Evolutionary conservation across 1,284 basidiomycete genomes (phyloP).

Genomic region (Chiua sp.): DNA sequence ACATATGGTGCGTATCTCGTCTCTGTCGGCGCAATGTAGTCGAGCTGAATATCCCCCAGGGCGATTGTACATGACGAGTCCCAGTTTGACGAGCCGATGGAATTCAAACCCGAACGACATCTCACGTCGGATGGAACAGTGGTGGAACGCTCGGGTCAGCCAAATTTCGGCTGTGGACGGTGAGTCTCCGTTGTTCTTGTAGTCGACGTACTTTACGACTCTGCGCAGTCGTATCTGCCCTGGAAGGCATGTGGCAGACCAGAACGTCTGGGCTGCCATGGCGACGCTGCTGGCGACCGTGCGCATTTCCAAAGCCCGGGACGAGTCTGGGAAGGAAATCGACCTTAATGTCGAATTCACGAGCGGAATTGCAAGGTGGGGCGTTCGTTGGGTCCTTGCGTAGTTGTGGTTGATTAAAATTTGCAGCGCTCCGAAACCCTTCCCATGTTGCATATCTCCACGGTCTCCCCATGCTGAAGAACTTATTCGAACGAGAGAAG

Average conservation of each 20-base stretch:
- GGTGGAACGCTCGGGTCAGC: background rate
- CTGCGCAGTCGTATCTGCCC: conserved; percentile 27
- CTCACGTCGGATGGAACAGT: conserved; percentile 22
- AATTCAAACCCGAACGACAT: conserved; percentile 35
- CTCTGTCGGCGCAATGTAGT: background rate
- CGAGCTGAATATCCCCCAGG: conserved; percentile 16
- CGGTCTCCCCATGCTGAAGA: conserved; percentile 19
- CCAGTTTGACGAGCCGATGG: conserved; percentile 24
- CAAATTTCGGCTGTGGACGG: conserved; percentile 35
- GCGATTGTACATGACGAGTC: conserved; percentile 32
- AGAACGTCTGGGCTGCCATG: conserved; percentile 30
- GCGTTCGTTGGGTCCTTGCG: background rate
- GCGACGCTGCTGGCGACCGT: conserved; percentile 31
- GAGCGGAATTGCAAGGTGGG: conserved; percentile 25
- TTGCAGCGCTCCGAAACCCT: conserved; percentile 29
- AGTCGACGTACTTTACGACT: background rate
- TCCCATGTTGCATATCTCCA: conserved; percentile 25
- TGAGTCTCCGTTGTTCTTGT: conserved; percentile 1
- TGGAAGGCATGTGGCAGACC: conserved; percentile 30
- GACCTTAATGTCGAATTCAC: conserved; percentile 31
- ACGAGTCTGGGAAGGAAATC: conserved; percentile 28
- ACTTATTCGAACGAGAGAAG: conserved; percentile 17
- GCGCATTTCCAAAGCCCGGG: conserved; percentile 20
- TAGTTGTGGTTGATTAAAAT: conserved; percentile 7
- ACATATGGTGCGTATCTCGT: conserved; percentile 29